Conservation (phyloP, 208 protist species). For the Trypanosomatidae sp. region DNA sequence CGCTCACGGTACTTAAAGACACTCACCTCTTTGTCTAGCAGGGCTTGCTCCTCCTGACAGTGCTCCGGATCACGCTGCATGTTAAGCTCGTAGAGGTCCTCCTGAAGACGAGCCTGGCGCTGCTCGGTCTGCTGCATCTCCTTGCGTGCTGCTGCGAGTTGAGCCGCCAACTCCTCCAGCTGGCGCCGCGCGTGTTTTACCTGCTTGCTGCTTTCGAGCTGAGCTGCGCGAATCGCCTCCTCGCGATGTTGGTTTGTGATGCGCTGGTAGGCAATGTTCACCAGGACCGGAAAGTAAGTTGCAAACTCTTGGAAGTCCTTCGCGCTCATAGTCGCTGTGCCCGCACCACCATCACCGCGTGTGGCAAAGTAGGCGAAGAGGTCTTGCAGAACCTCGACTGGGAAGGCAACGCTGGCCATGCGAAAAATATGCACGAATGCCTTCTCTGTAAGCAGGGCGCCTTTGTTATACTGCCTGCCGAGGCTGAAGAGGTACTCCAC, state of each 20-base stretch:
- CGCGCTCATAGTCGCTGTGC: slow-evolving; percentile 34
- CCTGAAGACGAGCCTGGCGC: slow-evolving; percentile 38
- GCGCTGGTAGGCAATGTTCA: slow-evolving; percentile 71
- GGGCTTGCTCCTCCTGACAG: slow-evolving; percentile 59
- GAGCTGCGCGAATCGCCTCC: slow-evolving; percentile 47
- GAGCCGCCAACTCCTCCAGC: slow-evolving; percentile 47
- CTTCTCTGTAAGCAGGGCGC: slow-evolving; percentile 19
- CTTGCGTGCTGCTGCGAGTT: slow-evolving; percentile 37
- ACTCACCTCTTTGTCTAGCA: slow-evolving; percentile 82
- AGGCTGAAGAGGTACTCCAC: slow-evolving; percentile 60
- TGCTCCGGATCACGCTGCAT: slow-evolving; percentile 42
- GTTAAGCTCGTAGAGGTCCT: slow-evolving; percentile 52
- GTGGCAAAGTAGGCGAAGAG: slow-evolving; percentile 54
- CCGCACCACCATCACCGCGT: background rate
- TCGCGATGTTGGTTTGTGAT: slow-evolving; percentile 60
- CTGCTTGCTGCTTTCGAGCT: slow-evolving; percentile 33
- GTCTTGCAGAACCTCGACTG: slow-evolving; percentile 55
- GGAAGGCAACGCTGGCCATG: slow-evolving; percentile 52
- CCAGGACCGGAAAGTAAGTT: slow-evolving; percentile 57
- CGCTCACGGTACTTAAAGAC: slow-evolving; percentile 75
- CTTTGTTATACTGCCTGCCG: slow-evolving; percentile 17
- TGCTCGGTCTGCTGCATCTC: slow-evolving; percentile 38
- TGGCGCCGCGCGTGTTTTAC: slow-evolving; percentile 39
- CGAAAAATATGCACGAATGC: slow-evolving; percentile 65
- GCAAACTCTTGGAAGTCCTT: slow-evolving; percentile 66